Conservation (phyloP, 768 basidiomycete genomes). For the Goffeauzyma gilvescens region DNA sequence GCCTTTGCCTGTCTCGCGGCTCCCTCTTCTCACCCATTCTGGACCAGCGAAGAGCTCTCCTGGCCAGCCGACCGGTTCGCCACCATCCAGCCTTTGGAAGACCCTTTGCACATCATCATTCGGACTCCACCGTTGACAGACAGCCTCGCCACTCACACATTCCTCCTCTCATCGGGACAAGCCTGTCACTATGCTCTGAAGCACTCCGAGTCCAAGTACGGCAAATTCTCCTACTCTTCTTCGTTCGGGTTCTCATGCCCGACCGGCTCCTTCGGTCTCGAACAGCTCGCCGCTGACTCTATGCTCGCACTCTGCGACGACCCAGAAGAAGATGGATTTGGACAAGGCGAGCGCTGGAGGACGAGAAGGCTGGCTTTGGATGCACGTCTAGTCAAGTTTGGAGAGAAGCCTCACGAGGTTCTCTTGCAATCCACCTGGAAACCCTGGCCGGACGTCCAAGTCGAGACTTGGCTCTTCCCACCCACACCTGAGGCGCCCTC, state of each 20-base stretch:
- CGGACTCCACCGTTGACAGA: conserved; percentile 30
- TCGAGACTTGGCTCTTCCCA: conserved; percentile 58
- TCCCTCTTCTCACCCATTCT: conserved; percentile 52
- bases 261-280: conserved; percentile 46
- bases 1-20: conserved; percentile 51
- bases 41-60: conserved; percentile 47
- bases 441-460: conserved; percentile 51
- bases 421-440: conserved; percentile 55
- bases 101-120: conserved; percentile 51
- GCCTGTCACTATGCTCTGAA: conserved; percentile 62
- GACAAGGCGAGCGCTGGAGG: conserved; percentile 51
- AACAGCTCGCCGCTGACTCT: conserved; percentile 53
- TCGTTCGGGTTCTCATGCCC: conserved; percentile 61
- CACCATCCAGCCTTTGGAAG: conserved; percentile 39
- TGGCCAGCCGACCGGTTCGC: conserved; percentile 40
- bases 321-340: conserved; percentile 22
- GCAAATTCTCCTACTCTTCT: conserved; percentile 58
- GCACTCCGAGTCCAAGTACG: conserved; percentile 60
- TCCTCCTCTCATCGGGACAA: conserved; percentile 56
- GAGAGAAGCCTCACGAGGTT: conserved; percentile 32
- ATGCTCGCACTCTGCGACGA: conserved; percentile 54
- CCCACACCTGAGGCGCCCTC: conserved; percentile 42
- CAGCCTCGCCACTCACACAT: conserved; percentile 40
- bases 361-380: conserved; percentile 46
- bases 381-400: conserved; percentile 31